Base-by-base conservation (phyloP, 768 basidiomycete genomes). In the Solioccasus polychromus region DNA sequence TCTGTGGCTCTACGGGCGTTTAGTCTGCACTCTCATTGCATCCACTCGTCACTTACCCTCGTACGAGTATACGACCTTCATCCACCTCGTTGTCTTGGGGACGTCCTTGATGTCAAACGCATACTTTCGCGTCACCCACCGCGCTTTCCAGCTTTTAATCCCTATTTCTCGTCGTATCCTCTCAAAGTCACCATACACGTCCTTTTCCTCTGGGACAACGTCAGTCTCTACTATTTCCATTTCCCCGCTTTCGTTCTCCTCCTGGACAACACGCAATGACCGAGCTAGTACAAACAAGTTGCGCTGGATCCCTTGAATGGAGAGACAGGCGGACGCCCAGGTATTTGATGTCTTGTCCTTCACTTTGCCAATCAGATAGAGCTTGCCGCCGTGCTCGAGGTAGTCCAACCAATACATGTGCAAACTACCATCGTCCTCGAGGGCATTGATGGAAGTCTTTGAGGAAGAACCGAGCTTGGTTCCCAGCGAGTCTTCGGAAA, bases 341-440 rank as follows among this genome's bases (percentile, higher is more conserved):
- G 73, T 60, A 37, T 48, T 43, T 3, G 80, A 77, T 5, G 71
- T 67, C 66, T 85, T 85, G 68, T 94, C 92, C 54, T 86, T 81
- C 34, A 93, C 78, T 68, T 98, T 98, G 7, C 96, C 96, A 35
- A 90, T 79, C 52, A 99, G 86, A 61, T 91, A 86, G 4, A 99
- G 71, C 48, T 78, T 80, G 14, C 93, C 95, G 14, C 87, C 79
- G 38, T 80, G 77, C 61, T 98, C 92, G 26, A 94, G 80, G 58
- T 92, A 92, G 61, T 99, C 96, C 18, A 97, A 73, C 96, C 96
- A 99, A 72, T 85, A 99, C 73, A 99, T 93, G 22, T 78, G 79
- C 12, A 98, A 69, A 3, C 83, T 87, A 2, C 91, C 92, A 52
- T 96, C 92, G 4, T 78, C 69, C 59, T 97, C 91, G 2, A 93